Evolutionary conservation across 2,329 filamentous ascomycete genomes (phyloP), one percentile per base, ranked within the genome.

Genomic region (Xylariaceae sp.): DNA sequence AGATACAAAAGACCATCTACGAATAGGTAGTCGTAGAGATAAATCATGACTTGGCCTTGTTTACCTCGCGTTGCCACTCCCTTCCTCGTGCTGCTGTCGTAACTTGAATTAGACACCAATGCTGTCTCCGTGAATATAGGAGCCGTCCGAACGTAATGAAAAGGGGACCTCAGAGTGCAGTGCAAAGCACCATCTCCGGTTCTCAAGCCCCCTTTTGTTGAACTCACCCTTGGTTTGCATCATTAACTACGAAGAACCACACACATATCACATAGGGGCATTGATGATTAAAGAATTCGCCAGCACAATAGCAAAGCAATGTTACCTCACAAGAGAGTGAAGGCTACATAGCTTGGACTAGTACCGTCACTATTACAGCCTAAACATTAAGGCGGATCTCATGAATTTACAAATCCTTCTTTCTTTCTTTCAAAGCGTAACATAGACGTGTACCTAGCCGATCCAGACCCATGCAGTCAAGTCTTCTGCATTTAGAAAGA

Each of bases 381-480:
- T 30, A 34, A 57, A 51, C 30, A 51, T 8, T 53, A n/a, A 15
- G 23, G 5, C 13, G 17, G n/a, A 35, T n/a, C 13, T 9, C n/a
- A 55, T 39, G 23, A 35, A 17, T 18, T 51, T 30, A 39, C 7
- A n/a, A 15, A 50, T 54, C 48, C 9, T 23, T 39, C 23, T 30
- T 30, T 30, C 23, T 42, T 42, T 42, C 52, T 51, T 15, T 15
- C 37, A 51, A 55, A 51, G 13, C 39, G n/a, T 57, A 54, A 47
- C 51, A 53, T 56, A 58, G 37, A 62, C 56, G 50, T 61, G 51
- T 58, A 56, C 55, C 58, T 56, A 58, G 47, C 51, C 48, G 30
- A 56, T 49, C 58, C 49, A 30, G 60, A 15, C 57, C 52, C 39
- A 50, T 53, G 51, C 47, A 54, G 51, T 30, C 23, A 30, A 30